These are phyloP conservation scores for Amphirosellinia nigrospora DNA, from an alignment of 495 filamentous ascomycete species.

Conservation along the genomic window DNA sequence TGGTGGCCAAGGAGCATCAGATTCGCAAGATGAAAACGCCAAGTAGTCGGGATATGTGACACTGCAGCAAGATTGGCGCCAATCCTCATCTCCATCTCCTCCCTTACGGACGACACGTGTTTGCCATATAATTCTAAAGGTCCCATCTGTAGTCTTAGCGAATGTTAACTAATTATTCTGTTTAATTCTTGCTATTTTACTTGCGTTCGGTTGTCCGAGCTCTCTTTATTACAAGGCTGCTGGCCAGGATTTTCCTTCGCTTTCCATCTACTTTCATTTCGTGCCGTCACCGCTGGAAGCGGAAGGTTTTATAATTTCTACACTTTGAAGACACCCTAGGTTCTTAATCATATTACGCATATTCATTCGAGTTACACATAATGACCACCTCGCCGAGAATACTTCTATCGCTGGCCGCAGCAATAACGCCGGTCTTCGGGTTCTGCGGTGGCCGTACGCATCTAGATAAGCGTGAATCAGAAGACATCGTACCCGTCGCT, in stretches of 20 bases:
- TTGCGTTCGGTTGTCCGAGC: neutral
- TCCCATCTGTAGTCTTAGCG: neutral
- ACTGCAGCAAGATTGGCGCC: neutral
- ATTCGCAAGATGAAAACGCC: slow-evolving; percentile 8
- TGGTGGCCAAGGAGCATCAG: slow-evolving; percentile 21
- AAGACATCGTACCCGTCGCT: slow-evolving; percentile 32
- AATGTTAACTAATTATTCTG: neutral
- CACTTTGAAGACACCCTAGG: neutral
- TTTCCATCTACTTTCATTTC: neutral
- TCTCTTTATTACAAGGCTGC: neutral
- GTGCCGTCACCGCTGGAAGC: neutral
- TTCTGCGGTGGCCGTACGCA: slow-evolving; percentile 40
- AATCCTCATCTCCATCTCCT: slow-evolving; percentile 6
- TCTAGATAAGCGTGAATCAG: slow-evolving; percentile 46
- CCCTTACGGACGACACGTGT: neutral
- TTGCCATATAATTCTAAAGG: slow-evolving; percentile 10
- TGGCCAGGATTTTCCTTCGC: neutral
- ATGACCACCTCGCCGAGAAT: slow-evolving; percentile 6
- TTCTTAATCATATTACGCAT: neutral
- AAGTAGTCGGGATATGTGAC: slow-evolving; percentile 7
- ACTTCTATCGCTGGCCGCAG: slow-evolving; percentile 32
- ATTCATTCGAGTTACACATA: neutral
- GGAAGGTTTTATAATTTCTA: neutral
- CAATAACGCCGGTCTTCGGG: slow-evolving; percentile 34
- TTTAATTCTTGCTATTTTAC: neutral